A percentile compares a stretch with the other conserved stretches of the same genome.
Conservation (phyloP, 768 basidiomycete genomes). For the Calocera cornea region DNA sequence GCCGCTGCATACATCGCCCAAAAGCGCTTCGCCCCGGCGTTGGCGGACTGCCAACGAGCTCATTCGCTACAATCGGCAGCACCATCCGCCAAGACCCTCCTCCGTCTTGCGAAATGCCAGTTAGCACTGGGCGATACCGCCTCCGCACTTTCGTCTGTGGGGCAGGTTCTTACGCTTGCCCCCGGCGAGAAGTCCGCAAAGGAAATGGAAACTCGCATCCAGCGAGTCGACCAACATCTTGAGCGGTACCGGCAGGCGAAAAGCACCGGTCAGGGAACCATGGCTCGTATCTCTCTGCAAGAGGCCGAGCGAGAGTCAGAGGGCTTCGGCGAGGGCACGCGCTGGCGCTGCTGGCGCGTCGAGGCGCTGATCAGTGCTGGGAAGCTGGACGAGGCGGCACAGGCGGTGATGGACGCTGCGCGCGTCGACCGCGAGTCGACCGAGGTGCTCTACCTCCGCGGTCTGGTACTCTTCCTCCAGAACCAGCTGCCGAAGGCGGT, state of each 20-base stretch:
- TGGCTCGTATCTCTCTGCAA: slow-evolving; percentile 68
- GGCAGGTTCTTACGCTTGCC: slow-evolving; percentile 47
- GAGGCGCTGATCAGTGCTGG: slow-evolving; percentile 62
- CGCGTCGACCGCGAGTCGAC: slow-evolving; percentile 60
- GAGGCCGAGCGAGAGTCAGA: slow-evolving; percentile 48
- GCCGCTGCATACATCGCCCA: slow-evolving; percentile 75
- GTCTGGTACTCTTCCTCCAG: slow-evolving; percentile 60
- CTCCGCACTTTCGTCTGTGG: slow-evolving; percentile 52
- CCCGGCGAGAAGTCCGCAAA: slow-evolving; percentile 45
- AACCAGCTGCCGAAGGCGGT: slow-evolving; percentile 58
- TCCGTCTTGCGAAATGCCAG: slow-evolving; percentile 74
- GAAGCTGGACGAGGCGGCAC: slow-evolving; percentile 59
- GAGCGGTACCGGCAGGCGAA: slow-evolving; percentile 47
- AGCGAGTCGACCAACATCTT: slow-evolving; percentile 50
- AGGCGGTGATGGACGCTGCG: slow-evolving; percentile 68
- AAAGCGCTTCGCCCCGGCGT: slow-evolving; percentile 59
- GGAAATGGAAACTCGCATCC: slow-evolving; percentile 48
- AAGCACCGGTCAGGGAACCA: slow-evolving; percentile 53
- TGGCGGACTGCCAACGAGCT: slow-evolving; percentile 69
- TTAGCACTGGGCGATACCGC: slow-evolving; percentile 59
- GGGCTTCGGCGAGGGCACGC: slow-evolving; percentile 56
- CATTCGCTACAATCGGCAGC: slow-evolving; percentile 43
- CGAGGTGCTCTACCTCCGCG: slow-evolving; percentile 64
- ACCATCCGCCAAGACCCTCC: slow-evolving; percentile 62
- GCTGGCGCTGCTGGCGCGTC: slow-evolving; percentile 70